phyloP scores from a whole-genome alignment of 805 yeast genomes.

The Candida stauntonica region DNA sequence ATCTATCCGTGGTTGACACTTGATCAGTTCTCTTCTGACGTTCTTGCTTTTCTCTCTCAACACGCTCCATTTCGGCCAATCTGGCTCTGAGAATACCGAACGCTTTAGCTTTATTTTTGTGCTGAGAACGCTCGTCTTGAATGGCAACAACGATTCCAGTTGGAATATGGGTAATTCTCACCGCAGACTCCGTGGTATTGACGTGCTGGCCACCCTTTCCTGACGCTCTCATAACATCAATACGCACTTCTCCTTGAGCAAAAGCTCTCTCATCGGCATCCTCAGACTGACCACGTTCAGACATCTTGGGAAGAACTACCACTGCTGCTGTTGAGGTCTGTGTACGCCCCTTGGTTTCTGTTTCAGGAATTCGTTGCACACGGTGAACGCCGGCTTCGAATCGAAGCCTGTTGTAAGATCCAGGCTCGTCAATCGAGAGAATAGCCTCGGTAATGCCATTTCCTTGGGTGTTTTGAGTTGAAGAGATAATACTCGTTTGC shows the following conservation, averaged over 20 bases:
- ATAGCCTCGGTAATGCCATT: slow-evolving; percentile 75
- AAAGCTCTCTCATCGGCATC: slow-evolving; percentile 64
- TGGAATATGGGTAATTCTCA: slow-evolving; percentile 85
- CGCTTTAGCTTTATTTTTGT: slow-evolving; percentile 90
- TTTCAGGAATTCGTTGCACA: slow-evolving; percentile 90
- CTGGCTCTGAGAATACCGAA: slow-evolving; percentile 76
- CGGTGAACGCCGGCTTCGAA: slow-evolving; percentile 95
- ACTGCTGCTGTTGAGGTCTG: slow-evolving; percentile 98
- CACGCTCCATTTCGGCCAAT: slow-evolving; percentile 74
- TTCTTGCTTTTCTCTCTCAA: slow-evolving; percentile 60
- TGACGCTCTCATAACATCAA: slow-evolving; percentile 96
- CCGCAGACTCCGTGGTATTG: slow-evolving; percentile 96
- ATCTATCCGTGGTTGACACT: slow-evolving; percentile 82
- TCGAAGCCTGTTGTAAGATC: slow-evolving; percentile 67
- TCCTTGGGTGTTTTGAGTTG: slow-evolving; percentile 52
- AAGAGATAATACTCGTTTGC: slow-evolving; percentile 58
- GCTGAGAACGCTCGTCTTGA: slow-evolving; percentile 96
- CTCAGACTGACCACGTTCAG: slow-evolving; percentile 43
- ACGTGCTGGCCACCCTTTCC: slow-evolving; percentile 99
- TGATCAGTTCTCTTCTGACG: slow-evolving; percentile 69
- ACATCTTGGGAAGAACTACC: slow-evolving; percentile 81
- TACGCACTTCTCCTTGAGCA: slow-evolving; percentile 80
- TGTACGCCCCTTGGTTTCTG: slow-evolving; percentile 89
- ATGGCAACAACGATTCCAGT: slow-evolving; percentile 85
- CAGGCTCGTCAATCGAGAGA: slow-evolving; percentile 65